phyloP scores from a whole-genome alignment of 805 yeast species.

The Priceomyces medius region DNA sequence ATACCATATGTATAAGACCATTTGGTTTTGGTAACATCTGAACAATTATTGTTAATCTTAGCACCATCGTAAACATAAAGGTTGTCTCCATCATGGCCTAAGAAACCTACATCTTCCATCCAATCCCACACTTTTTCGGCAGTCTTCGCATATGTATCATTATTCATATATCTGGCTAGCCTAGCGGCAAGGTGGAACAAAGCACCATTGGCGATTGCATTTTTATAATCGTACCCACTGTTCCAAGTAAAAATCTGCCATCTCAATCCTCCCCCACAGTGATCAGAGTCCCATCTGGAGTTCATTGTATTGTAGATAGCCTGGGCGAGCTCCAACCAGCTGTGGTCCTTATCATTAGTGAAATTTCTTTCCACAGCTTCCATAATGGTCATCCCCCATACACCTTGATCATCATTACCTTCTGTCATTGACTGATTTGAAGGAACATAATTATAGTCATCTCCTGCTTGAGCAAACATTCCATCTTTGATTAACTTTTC shows the following conservation, averaged over 20 bases:
- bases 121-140: slow-evolving; percentile 78
- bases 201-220: slow-evolving; percentile 87
- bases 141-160: slow-evolving; percentile 71
- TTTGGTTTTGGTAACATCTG: slow-evolving; percentile 46
- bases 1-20: slow-evolving; percentile 77
- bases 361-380: slow-evolving; percentile 48
- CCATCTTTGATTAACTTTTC: slow-evolving; percentile 31
- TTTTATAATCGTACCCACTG: slow-evolving; percentile 90
- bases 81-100: slow-evolving; percentile 20
- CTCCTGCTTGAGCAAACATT: slow-evolving; percentile 46
- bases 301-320: slow-evolving; percentile 92
- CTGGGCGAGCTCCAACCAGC: slow-evolving; percentile 83
- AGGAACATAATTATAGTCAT: slow-evolving; percentile 41
- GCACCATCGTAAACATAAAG: slow-evolving; percentile 60
- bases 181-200: slow-evolving; percentile 85
- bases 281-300: slow-evolving; percentile 72
- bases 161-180: slow-evolving; percentile 77
- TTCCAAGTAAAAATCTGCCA: slow-evolving; percentile 98
- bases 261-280: slow-evolving; percentile 86
- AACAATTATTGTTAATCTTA: slow-evolving; percentile 46
- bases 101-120: slow-evolving; percentile 51
- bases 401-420: slow-evolving; percentile 54
- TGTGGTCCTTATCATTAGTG: slow-evolving; percentile 50
- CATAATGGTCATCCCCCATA: slow-evolving; percentile 50
- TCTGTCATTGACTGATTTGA: slow-evolving; percentile 47